Evolutionary conservation across 2,329 filamentous ascomycete species (phyloP).

Genomic region (Coleophoma crateriformis): DNA sequence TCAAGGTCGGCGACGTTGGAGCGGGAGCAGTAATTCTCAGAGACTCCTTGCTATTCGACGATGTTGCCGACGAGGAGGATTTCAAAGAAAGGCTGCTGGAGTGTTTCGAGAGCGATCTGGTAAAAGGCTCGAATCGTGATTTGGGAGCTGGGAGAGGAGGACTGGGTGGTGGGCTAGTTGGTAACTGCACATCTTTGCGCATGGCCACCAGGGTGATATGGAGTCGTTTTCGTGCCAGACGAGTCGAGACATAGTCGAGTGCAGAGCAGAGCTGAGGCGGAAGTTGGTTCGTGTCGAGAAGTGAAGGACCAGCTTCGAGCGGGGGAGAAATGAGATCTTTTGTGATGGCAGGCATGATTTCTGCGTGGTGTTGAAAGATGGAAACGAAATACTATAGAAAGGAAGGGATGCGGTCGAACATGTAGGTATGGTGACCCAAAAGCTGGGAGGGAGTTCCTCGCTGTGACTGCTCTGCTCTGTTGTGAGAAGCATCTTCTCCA

Average conservation of each 20-base stretch:
- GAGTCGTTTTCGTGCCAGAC: conserved; percentile 48
- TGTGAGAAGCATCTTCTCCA: too few relatives aligned
- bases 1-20: conserved; percentile 4
- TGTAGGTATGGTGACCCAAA: too few relatives aligned
- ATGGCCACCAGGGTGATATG: conserved; percentile 54
- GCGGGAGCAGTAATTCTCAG: conserved; percentile 3
- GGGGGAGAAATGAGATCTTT: conserved; percentile 57
- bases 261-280: conserved; percentile 47
- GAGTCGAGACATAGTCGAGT: conserved; percentile 52
- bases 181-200: conserved; percentile 49
- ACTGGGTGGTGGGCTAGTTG: conserved; percentile 20
- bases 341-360: conserved; percentile 20
- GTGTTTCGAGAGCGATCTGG: conserved; percentile 11
- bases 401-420: background rate
- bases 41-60: background rate
- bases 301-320: conserved; percentile 55
- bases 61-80: background rate
- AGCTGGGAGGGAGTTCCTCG: too few relatives aligned
- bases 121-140: conserved; percentile 9
- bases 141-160: conserved; percentile 7
- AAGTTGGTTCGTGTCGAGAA: conserved; percentile 53
- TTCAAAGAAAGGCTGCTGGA: background rate
- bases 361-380: background rate
- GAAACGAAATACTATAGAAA: background rate
- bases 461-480: too few relatives aligned